A percentile compares a stretch with the other conserved stretches of the same genome.
Evolutionary conservation across 306 rosid genomes (phyloP).

Genomic region (Vachellia collinsii): DNA sequence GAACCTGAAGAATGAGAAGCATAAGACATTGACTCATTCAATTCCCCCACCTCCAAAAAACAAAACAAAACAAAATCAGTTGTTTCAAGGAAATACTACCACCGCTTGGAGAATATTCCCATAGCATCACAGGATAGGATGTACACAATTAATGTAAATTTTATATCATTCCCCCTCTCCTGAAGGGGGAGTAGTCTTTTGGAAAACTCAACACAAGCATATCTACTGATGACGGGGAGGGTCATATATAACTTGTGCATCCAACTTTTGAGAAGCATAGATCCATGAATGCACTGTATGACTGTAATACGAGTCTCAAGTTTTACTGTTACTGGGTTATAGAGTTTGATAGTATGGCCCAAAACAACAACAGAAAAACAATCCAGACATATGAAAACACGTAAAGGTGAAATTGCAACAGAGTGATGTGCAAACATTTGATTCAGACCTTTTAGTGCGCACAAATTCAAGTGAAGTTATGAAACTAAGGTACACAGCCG

Average conservation of each 20-base stretch:
- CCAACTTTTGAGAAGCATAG: constrained; percentile 12
- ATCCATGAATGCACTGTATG: not conserved
- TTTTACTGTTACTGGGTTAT: not conserved
- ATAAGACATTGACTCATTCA: constrained; percentile 23
- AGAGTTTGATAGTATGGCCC: constrained; percentile 1
- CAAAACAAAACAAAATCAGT: not conserved
- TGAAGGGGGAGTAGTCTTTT: not conserved
- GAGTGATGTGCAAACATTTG: not conserved
- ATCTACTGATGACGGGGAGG: constrained; percentile 17
- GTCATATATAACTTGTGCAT: constrained; percentile 19
- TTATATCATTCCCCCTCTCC: not conserved
- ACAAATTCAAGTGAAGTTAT: not conserved
- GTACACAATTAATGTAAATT: not conserved
- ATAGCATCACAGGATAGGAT: constrained; percentile 1
- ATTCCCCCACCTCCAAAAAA: not conserved
- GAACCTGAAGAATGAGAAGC: constrained; percentile 52
- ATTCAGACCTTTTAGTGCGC: not conserved
- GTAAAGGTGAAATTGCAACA: not conserved
- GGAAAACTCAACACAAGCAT: not conserved
- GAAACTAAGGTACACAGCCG: not conserved
- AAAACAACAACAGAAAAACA: not conserved
- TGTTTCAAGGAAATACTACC: constrained; percentile 16
- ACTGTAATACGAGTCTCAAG: constrained; percentile 6
- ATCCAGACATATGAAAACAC: constrained; percentile 25
- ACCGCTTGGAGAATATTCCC: constrained; percentile 14